Evolutionary conservation across 352 stramenopile species (phyloP), one percentile per base, ranked within the genome.

Genomic region (Phytophthora melonis): DNA sequence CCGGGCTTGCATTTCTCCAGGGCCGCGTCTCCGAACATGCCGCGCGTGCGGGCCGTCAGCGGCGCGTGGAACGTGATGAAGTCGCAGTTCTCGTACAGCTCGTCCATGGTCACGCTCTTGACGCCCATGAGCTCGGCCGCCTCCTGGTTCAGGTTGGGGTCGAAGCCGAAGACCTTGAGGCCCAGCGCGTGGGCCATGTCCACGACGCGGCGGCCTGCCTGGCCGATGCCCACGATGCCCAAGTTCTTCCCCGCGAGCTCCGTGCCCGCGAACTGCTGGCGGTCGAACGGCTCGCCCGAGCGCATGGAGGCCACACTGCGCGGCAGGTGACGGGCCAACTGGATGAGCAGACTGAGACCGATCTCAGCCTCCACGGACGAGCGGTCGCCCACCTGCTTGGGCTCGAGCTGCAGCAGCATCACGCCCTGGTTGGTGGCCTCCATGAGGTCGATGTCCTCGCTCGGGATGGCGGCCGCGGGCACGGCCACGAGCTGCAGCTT

Each of bases 11-110:
- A 98, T 43, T 92, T 82, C 2, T 82, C 86, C 2, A 98, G 80
- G 47, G 91, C 91, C 0, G 82, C 73, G 25, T 77, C 87, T 71
- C 89, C 78, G 68, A 98, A 96, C 80, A 98, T 97, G 70, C 96
- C 82, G 49, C 86, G 84, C 43, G 97, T 96, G 14, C 91, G 83
- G 34, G 93, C 97, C 49, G 97, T 99, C 68, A 99, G 92, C 18
- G 97, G 97, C 54, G 97, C 96, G 81, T 99, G 98, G 76, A 99
- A 92, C 25, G 87, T 93, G 64, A 99, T 89, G 75, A 98, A 98
- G 85, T 99, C 97, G 45, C 86, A 92, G 39, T 77, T 75, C 32
- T 67, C 62, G 69, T 93, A 95, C 39, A 95, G 70, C 23, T 93
- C 80, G 52, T 87, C 74, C 36, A 95, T 78, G 10, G 81, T 81